Conservation (phyloP, 2,329 filamentous ascomycete species). For the Colletotrichum sp. region DNA sequence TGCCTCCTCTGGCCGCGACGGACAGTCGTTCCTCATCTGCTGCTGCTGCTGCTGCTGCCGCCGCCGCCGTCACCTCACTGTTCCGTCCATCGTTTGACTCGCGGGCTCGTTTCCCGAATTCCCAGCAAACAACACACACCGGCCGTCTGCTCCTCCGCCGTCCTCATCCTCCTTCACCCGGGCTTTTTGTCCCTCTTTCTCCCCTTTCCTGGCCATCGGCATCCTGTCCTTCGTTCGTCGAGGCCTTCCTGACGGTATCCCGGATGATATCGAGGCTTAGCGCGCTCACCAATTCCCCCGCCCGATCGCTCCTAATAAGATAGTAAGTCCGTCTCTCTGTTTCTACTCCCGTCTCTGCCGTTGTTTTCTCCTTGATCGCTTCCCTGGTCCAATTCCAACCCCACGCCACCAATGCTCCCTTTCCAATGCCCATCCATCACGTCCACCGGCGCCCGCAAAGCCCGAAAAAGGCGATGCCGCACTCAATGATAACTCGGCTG, state of each 20-base stretch:
- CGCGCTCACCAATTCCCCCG: conserved; percentile 1
- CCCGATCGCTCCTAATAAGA: conserved; percentile 5
- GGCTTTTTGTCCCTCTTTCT: background rate
- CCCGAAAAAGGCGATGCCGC: background rate
- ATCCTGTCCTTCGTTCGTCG: background rate
- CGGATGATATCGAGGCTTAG: conserved; percentile 20
- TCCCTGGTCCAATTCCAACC: background rate
- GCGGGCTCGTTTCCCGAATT: background rate
- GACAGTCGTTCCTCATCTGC: background rate
- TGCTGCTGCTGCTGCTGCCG: background rate
- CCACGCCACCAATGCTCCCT: background rate
- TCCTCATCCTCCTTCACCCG: background rate
- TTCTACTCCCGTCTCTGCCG: background rate
- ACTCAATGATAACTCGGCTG: background rate
- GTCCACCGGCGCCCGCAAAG: background rate
- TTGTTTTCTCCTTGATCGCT: background rate
- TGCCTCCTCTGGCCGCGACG: background rate
- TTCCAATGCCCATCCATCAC: background rate
- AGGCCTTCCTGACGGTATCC: background rate
- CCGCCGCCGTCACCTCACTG: background rate
- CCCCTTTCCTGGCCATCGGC: background rate
- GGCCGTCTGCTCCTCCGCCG: background rate
- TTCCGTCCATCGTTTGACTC: background rate
- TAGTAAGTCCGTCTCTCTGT: background rate
- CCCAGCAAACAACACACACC: background rate